Conservation (phyloP, 306 rosid genomes). For the Vigna trinervia region DNA sequence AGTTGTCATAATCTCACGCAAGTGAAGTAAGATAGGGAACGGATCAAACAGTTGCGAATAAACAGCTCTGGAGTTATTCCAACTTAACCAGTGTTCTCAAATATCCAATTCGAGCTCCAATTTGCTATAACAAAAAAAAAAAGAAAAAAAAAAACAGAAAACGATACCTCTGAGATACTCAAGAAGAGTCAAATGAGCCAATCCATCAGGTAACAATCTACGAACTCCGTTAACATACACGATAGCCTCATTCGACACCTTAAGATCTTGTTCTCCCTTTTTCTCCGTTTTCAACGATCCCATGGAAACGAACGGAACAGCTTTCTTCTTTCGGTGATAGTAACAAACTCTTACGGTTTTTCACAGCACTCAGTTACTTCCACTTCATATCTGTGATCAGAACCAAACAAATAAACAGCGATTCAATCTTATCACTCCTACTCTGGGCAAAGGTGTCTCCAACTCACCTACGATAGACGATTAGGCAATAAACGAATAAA, state of each 20-base stretch:
- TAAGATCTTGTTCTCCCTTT: constrained; percentile 42
- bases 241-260: constrained; percentile 58
- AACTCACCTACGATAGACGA: neutral
- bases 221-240: constrained; percentile 79
- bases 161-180: constrained; percentile 90
- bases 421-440: constrained; percentile 10
- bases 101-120: too few relatives aligned
- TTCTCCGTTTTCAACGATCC: constrained; percentile 67
- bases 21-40: too few relatives aligned
- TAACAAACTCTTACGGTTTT: neutral
- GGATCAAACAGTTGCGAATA: too few relatives aligned
- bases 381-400: neutral
- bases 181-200: constrained; percentile 87
- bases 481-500: neutral
- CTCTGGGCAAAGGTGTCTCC: neutral
- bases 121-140: too few relatives aligned
- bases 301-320: constrained; percentile 45
- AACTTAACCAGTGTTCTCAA: too few relatives aligned
- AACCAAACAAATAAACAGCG: neutral
- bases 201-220: constrained; percentile 71
- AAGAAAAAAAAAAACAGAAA: neutral
- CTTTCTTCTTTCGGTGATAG: neutral
- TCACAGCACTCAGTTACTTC: neutral
- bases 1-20: too few relatives aligned
- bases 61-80: too few relatives aligned